phyloP scores from a whole-genome alignment of 192 early-diverging fungal genomes.

The Kickxella alabastrina region DNA sequence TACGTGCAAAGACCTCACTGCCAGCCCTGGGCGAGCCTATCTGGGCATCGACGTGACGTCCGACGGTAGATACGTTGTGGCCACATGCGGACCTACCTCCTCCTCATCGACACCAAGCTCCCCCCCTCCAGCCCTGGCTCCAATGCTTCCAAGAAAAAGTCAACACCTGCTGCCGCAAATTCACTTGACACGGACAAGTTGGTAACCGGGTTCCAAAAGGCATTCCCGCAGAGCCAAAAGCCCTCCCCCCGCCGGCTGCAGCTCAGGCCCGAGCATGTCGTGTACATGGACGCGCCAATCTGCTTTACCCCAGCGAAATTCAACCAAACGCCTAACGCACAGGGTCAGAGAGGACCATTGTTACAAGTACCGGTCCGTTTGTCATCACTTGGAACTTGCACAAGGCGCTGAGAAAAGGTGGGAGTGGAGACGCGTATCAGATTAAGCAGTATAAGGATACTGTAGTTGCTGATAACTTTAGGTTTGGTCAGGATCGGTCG shows the following conservation, averaged over 20 bases:
- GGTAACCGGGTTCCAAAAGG: conserved; percentile 68
- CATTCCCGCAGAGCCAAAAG: conserved; percentile 60
- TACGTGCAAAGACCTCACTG: conserved; percentile 80
- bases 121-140: too few relatives aligned
- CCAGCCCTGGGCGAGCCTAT: conserved; percentile 87
- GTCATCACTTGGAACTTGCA: conserved; percentile 92
- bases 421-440: conserved; percentile 70
- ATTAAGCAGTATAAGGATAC: conserved; percentile 82
- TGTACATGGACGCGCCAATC: conserved; percentile 64
- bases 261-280: conserved; percentile 85
- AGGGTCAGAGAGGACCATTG: conserved; percentile 69
- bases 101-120: conserved; percentile 73
- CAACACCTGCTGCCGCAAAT: too few relatives aligned
- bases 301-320: conserved; percentile 87
- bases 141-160: too few relatives aligned
- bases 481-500: conserved; percentile 73
- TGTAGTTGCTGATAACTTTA: conserved; percentile 90
- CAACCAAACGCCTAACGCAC: conserved; percentile 69
- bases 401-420: conserved; percentile 70
- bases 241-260: conserved; percentile 72
- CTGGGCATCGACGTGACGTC: conserved; percentile 86
- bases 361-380: conserved; percentile 86
- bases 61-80: conserved; percentile 79
- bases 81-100: conserved; percentile 82
- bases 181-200: conserved; percentile 50